Evolutionary conservation across 208 protist species (phyloP), one percentile per base, ranked within the genome.

Genomic region (Trypanosoma conorhini): DNA sequence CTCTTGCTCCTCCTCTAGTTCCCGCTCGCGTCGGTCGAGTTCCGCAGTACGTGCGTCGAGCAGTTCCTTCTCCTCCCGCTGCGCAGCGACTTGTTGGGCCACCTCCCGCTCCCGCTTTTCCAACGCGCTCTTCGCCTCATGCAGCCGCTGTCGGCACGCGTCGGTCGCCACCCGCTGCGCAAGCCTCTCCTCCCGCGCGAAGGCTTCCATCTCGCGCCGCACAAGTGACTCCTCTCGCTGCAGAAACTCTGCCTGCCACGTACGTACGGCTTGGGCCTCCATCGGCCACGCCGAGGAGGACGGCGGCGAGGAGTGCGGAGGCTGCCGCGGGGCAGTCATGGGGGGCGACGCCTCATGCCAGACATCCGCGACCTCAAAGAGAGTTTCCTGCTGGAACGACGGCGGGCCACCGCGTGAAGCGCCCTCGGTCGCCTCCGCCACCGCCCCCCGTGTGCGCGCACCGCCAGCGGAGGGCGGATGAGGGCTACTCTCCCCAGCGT

Each of bases 1-100:
- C 17, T 68, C 42, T 44, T 75, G 62, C 46, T 75, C 50, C 44
- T 9, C 59, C 22, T 60, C 61, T 10, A 75, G 38, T 35, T 50
- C 42, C 5, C 48, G 30, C 22, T 67, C 52, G 42, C 70, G 61
- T 3, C n/a, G 17, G 8, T 74, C 46, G 12, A 74, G 22, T 26
- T 67, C 58, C 0, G 35, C 54, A 12, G 28, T 40, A 30, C 52
- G 50, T 12, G 48, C 24, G 8, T 30, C 26, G 19, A 65, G 31
- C 12, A 9, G 2, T 28, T 40, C 30, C 26, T n/a, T 28, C 48
- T 67, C 46, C 22, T 61, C 5, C 48, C 38, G 17, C 0, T 52
- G 58, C 7, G 17, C 40, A 7, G 24, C 33, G 4, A 35, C 28
- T 38, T 42, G 40, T 22, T 54, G 21, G 9, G 19, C 30, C 22